Base-by-base conservation (phyloP, 305 asterid species). In the Solanum hybrid region DNA sequence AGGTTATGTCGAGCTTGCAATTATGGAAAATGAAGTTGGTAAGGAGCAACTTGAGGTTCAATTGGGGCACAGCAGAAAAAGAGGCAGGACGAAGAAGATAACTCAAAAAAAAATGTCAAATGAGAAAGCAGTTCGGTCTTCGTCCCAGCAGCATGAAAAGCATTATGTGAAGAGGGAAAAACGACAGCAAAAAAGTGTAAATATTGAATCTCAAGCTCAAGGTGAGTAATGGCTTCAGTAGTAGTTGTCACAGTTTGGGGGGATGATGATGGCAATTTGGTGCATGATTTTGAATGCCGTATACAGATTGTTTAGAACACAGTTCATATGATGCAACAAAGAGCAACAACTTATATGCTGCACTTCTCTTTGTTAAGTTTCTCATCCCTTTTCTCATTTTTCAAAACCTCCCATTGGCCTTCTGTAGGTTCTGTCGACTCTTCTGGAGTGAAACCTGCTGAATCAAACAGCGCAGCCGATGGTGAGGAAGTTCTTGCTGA, bases 141-240 rank as follows among this genome's bases (percentile, higher is more conserved):
- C 93, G 14, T 73, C 78, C 85, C 89, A 76, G 88, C 92, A 75
- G 90, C 92, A 40, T 88, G 92, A 92, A 78, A 92, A 35, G 90
- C 90, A 34, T 40, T 75, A 93, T 73, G 85, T 66, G 34, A 93
- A 92, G 91, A 93, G 95, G 90, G 94, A 95, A 86, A 91, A 92
- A 85, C 91, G 91, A 89, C 91, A 71, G 88, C 88, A 27, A 22
- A 32, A 88, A 38, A 80, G 85, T 75, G 84, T 87, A 89, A 91
- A 82, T 86, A 38, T 79, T 42, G 92, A 90, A 60, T 90, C 91
- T 88, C 90, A 90, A 93, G 89, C 78, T 91, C 91, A 90, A 91
- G 96, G 97, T 94, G 60, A 91, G 90, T 78, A 78, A 35, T 29
- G 86, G 72, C 14, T 76, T 56, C 38, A 51, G 51, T 85, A 84